Base-by-base conservation (phyloP, 2,329 filamentous ascomycete genomes). In the Ophiosphaerella korrae region DNA sequence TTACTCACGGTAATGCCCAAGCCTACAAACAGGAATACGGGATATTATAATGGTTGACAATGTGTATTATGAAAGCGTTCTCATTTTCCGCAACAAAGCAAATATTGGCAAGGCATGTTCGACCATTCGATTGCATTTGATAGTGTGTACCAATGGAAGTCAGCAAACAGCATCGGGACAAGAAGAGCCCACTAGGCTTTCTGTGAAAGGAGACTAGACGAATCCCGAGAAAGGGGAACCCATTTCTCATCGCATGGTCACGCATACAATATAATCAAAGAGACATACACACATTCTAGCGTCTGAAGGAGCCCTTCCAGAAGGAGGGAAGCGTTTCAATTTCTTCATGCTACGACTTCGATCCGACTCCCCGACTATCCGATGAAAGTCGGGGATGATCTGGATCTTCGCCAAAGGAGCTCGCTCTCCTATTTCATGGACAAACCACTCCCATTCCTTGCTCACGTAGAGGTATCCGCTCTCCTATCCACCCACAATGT, bases 391-490 rank as follows among this genome's bases (percentile, higher is more conserved):
- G 39, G 46, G 48, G 36, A 36, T 41, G 13, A 48, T 44, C 46
- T 38, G 57, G 29, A 49, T 51, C 50, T 53, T 47, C 46, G 50
- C 56, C 56, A 46, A 52, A 59, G 52, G 49, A 61, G 53, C 60
- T 60, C 56, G 44, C 53, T 60, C 48, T 63, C 60, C 53, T 60
- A 52, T 42, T 48, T 48, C 38, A 39, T 48, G 45, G 45, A 39
- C 38, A 37, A 58, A 63, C 63, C 60, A 53, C 57, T 63, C 60
- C 58, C 64, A 64, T 64, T 66, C 65, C 57, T 64, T 67, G 65
- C 64, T 69, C 64, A 62, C 66, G 45, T 70, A 51, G 55, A 62
- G 60, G 55, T 55, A 60, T 64, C 65, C 64, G 64, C 63, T 67
- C 60, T 68, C 64, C 61, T 60, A 57, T 59, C 63, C 62, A 64